phyloP scores from a whole-genome alignment of 208 protist species.

The Leishmania aethiopica region DNA sequence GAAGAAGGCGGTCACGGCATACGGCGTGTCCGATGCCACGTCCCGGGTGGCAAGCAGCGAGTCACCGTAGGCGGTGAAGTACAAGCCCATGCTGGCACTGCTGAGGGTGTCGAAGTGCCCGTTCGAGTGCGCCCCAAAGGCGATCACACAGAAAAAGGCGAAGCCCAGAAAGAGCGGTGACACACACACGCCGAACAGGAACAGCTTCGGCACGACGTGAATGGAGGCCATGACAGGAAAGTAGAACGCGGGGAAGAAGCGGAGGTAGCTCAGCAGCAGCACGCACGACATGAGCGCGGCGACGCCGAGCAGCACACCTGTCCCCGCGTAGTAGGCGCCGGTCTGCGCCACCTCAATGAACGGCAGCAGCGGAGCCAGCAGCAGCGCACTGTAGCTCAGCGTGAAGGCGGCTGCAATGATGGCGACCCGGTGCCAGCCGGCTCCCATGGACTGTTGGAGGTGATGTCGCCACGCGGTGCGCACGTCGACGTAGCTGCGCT shows the following conservation, averaged over 20 bases:
- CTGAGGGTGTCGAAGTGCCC: conserved; percentile 42
- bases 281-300: conserved; percentile 40
- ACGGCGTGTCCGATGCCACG: conserved; percentile 30
- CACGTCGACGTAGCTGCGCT: conserved; percentile 50
- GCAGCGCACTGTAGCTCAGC: conserved; percentile 34
- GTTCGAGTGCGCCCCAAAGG: conserved; percentile 52
- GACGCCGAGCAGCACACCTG: conserved; percentile 42
- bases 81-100: conserved; percentile 48
- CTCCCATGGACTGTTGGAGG: conserved; percentile 43
- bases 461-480: conserved; percentile 45
- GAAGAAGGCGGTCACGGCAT: conserved; percentile 29
- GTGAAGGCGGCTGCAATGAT: conserved; percentile 30
- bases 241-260: conserved; percentile 58
- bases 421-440: conserved; percentile 48
- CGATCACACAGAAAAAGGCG: conserved; percentile 50
- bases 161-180: conserved; percentile 59
- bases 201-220: conserved; percentile 44
- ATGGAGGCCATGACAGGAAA: conserved; percentile 48
- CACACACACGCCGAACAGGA: conserved; percentile 43
- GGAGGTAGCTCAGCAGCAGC: conserved; percentile 51
- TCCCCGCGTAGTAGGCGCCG: conserved; percentile 25
- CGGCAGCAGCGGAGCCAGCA: conserved; percentile 25
- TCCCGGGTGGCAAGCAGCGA: conserved; percentile 47
- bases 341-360: conserved; percentile 18
- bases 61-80: conserved; percentile 67